Percentiles rank a stretch among this genome's conserved stretches.
Evolutionary conservation across 2,329 filamentous ascomycete genomes (phyloP).

Genomic region (Clarireedia monteithiana): DNA sequence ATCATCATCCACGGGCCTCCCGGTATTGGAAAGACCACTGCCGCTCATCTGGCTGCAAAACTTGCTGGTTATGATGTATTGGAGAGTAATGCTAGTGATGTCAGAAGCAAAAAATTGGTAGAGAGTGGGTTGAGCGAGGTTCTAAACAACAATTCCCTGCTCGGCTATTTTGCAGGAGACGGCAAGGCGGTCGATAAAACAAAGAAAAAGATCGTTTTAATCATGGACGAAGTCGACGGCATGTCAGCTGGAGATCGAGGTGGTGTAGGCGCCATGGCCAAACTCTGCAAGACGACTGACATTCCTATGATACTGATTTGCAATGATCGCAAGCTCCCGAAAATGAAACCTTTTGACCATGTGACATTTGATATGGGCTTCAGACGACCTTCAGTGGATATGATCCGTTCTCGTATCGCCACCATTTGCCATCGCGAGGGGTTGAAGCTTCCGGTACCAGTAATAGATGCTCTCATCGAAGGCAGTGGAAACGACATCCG

Average conservation of each 20-base stretch:
- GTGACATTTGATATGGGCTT: slow-evolving; percentile 81
- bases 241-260: slow-evolving; percentile 97
- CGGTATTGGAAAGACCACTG: slow-evolving; percentile 95
- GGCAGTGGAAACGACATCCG: slow-evolving; percentile 93
- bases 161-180: slow-evolving; percentile 82
- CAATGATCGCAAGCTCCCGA: slow-evolving; percentile 85
- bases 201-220: slow-evolving; percentile 90
- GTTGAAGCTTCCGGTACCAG: slow-evolving; percentile 72
- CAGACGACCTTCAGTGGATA: slow-evolving; percentile 79
- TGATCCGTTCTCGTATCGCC: slow-evolving; percentile 85
- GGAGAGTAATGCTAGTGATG: slow-evolving; percentile 93
- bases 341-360: slow-evolving; percentile 97
- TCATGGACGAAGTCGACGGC: slow-evolving; percentile 99
- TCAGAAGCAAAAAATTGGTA: slow-evolving; percentile 90
- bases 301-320: slow-evolving; percentile 96
- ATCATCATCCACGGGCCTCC: slow-evolving; percentile 93
- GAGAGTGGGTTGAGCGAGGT: slow-evolving; percentile 84
- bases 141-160: slow-evolving; percentile 84
- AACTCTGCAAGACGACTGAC: slow-evolving; percentile 90
- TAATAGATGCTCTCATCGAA: slow-evolving; percentile 90
- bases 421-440: slow-evolving; percentile 92
- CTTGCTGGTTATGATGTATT: slow-evolving; percentile 89
- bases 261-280: slow-evolving; percentile 87
- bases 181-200: slow-evolving; percentile 69
- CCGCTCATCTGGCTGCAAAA: slow-evolving; percentile 88